phyloP scores from a whole-genome alignment of 768 basidiomycete genomes.

The Amanita rimosa region DNA sequence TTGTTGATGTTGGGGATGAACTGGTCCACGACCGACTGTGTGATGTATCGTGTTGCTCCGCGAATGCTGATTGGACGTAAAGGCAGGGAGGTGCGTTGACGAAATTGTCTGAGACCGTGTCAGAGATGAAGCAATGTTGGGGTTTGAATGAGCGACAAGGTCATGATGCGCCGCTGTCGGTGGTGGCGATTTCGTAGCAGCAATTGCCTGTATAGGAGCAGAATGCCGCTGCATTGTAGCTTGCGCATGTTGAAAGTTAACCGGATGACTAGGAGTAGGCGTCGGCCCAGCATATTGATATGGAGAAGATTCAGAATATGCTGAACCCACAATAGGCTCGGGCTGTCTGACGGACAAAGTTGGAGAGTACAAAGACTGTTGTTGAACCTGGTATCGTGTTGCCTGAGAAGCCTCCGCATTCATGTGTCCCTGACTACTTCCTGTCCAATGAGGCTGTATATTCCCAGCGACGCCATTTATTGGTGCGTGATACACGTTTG shows the following conservation, averaged over 20 bases:
- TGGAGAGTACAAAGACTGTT: slow-evolving; percentile 7
- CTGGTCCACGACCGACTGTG: slow-evolving; percentile 8
- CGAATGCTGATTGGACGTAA: slow-evolving; percentile 13
- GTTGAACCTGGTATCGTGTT: slow-evolving; percentile 10
- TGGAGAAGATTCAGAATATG: slow-evolving; percentile 14
- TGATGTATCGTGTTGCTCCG: slow-evolving; percentile 23
- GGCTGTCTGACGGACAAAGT: not conserved
- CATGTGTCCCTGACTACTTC: not conserved
- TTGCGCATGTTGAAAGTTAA: not conserved
- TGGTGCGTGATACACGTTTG: not conserved
- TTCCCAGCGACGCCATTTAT: not conserved
- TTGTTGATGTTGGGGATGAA: slow-evolving; percentile 15
- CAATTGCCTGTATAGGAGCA: not conserved
- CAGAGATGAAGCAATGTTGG: not conserved
- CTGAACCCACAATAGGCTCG: not conserved
- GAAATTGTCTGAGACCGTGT: not conserved
- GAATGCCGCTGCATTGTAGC: not conserved
- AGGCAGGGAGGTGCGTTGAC: slow-evolving; percentile 12
- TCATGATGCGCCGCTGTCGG: not conserved
- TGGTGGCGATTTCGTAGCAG: slow-evolving; percentile 1
- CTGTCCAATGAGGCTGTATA: slow-evolving; percentile 5
- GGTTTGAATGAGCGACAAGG: not conserved
- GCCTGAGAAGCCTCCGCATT: slow-evolving; percentile 7
- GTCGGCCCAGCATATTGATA: slow-evolving; percentile 21
- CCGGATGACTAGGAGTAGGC: slow-evolving; percentile 13